Evolutionary conservation across 768 basidiomycete species (phyloP), one percentile per base, ranked within the genome.

Genomic region (Coprinopsis strossmayeri): DNA sequence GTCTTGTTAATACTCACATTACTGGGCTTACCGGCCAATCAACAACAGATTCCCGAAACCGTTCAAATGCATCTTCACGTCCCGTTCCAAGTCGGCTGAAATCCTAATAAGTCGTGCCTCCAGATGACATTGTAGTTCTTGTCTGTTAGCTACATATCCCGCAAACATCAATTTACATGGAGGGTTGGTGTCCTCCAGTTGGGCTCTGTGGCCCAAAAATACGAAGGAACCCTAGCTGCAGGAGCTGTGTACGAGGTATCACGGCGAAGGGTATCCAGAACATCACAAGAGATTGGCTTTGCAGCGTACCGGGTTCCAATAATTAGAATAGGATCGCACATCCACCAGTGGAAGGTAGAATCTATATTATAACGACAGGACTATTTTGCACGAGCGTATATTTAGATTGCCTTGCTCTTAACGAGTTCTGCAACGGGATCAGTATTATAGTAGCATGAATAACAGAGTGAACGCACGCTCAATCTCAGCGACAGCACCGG

Each of bases 331-430:
- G 30, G 15, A 7, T 15, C 15, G 30, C 9, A 32, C 30, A 32
- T 7, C 30, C 9, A 32, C n/a, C 30, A 32, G 30, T 32, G 35
- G 35, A 38, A 10, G 9, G 35, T 11, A 10, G 35, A 54, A 54
- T 54, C 53, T 54, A 54, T 54, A 44, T 48, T 43, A 48, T 45
- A 40, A 30, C 38, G 41, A 49, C 38, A 41, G n/a, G 34, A 42
- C 26, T 50, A 51, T 46, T 46, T 42, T 44, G 42, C 20, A 27
- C 15, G 48, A 37, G 52, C 44, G 53, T 56, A 49, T 48, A 55
- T 63, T 72, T 83, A 97, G 69, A 97, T 89, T 56, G 84, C 82
- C 76, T 95, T 95, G 71, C 65, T 77, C 81, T 94, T 94, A 64
- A 94, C 87, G 57, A 97, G 77, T 61, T 85, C 93, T 95, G 59